Evolutionary conservation across 441 rosid genomes (phyloP).

Genomic region (Gossypium davidsonii): DNA sequence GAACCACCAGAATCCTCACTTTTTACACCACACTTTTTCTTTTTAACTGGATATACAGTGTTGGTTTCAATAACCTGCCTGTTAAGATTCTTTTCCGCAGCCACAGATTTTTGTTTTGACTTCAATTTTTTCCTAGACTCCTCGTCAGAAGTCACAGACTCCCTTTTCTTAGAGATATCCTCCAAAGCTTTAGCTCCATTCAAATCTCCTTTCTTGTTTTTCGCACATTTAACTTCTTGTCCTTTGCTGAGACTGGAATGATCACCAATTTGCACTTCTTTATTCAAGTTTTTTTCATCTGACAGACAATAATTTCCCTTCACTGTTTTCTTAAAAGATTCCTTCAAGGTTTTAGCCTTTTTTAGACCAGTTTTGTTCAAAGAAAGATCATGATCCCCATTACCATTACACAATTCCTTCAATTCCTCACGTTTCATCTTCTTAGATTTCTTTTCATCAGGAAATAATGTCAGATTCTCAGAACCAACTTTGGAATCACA

Average conservation of each 20-base stretch:
- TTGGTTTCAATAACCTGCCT: constrained; percentile 5
- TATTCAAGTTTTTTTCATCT: constrained; percentile 8
- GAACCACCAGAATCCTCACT: constrained; percentile 1
- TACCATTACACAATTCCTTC: constrained; percentile 31
- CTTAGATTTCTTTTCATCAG: constrained; percentile 28
- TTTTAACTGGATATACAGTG: not conserved
- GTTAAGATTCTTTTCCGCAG: constrained; percentile 19
- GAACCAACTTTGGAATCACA: constrained; percentile 19
- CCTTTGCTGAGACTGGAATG: not conserved
- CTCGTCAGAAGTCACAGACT: not conserved
- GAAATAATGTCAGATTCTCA: constrained; percentile 11
- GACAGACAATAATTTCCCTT: not conserved
- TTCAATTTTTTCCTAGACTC: constrained; percentile 7
- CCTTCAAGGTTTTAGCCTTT: constrained; percentile 17
- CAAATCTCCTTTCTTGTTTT: constrained; percentile 4
- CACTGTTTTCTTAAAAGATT: constrained; percentile 12
- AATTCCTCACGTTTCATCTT: constrained; percentile 34
- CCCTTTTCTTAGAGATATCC: constrained; percentile 5
- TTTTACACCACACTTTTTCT: not conserved
- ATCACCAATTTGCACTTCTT: not conserved
- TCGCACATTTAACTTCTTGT: not conserved
- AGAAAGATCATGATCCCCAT: constrained; percentile 15
- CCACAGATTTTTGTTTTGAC: constrained; percentile 7
- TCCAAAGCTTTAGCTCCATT: constrained; percentile 5
- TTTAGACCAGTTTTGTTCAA: constrained; percentile 16